A percentile compares a stretch with the other conserved stretches of the same genome.
These are phyloP conservation scores for Cerioporus squamosus DNA, from an alignment of 1,284 basidiomycete species.

Conservation along the genomic window DNA sequence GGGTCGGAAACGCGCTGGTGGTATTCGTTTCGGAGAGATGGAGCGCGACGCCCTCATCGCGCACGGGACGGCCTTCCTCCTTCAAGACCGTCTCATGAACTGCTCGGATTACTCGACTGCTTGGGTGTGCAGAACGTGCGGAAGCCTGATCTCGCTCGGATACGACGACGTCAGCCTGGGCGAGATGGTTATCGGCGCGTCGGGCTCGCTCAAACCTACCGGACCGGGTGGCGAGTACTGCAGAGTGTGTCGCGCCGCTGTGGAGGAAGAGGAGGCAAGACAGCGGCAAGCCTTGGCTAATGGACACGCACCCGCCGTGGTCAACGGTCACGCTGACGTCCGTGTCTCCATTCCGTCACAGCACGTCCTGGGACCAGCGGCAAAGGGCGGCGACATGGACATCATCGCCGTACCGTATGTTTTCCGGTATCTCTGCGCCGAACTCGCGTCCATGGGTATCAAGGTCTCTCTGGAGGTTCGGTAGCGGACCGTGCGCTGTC, in stretches of 20 bases:
- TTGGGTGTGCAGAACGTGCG: slow-evolving; percentile 97
- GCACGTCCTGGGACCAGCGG: slow-evolving; percentile 61
- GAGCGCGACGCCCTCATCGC: slow-evolving; percentile 98
- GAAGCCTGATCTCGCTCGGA: slow-evolving; percentile 93
- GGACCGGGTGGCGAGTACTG: slow-evolving; percentile 90
- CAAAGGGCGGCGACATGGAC: slow-evolving; percentile 83
- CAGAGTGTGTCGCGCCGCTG: slow-evolving; percentile 80
- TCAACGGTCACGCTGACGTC: slow-evolving; percentile 52
- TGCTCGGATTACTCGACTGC: slow-evolving; percentile 99
- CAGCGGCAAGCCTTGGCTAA: slow-evolving; percentile 58
- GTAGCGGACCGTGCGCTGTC: slow-evolving; percentile 14
- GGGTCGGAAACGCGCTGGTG: slow-evolving; percentile 98
- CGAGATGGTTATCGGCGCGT: slow-evolving; percentile 58
- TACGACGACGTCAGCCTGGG: slow-evolving; percentile 85
- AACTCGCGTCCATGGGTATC: slow-evolving; percentile 86
- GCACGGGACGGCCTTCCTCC: slow-evolving; percentile 96
- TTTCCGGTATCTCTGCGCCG: slow-evolving; percentile 87
- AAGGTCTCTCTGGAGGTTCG: slow-evolving; percentile 75
- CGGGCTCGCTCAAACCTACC: slow-evolving; percentile 53
- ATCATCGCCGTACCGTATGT: slow-evolving; percentile 97
- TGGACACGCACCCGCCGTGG: slow-evolving; percentile 32
- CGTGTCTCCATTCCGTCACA: slow-evolving; percentile 65
- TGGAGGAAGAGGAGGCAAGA: slow-evolving; percentile 63
- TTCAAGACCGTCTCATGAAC: slow-evolving; percentile 99
- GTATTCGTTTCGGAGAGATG: slow-evolving; percentile 99